Base-by-base conservation (phyloP, 2,329 filamentous ascomycete species). In the Onygenales sp. region DNA sequence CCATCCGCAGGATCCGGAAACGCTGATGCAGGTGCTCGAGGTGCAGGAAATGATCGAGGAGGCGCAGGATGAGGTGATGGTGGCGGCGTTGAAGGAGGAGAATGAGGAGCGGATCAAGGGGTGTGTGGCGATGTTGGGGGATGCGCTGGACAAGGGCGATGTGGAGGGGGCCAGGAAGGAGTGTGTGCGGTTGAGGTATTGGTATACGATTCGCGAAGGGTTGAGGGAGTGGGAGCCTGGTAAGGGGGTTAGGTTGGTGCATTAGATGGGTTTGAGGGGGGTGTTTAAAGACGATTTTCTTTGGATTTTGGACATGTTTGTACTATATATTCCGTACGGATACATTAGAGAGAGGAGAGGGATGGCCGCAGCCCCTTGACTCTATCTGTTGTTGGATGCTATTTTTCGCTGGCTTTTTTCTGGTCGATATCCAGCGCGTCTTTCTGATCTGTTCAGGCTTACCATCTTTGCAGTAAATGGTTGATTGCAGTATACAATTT, bases 21-120 rank as follows among this genome's bases (percentile, higher is more conserved):
- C 95, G 61, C 71, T 98, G 63, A 85, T 97, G 68, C 89, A 95
- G 67, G 83, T 87, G 58, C 85, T 97, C 68, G 90, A 96, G 67
- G 83, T 86, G 55, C 77, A 86, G 59, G 87, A 92, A 75, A 74
- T 75, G 56, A 84, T 92, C 57, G 87, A 91, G 72, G 82, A 82
- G 55, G 88, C 87, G 2, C 72, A 78, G 54, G 72, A 65, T 21
- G 70, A 89, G 38, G 72, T 75, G 52, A 71, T 68, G 4, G 87
- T 95, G 67, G 79, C 76, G 47, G 84, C 86, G 50, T 64, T 94
- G 65, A 79, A 78, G 64, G 68, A 54, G 27, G 78, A 78, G 61
- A 97, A 96, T 66, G 81, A 88, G 45, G 75, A 56, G 62, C 74
- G 89, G 59, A 83, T 95, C 50, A 63, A 64, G 14, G 74, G 71